Base-by-base conservation (phyloP, 2,329 filamentous ascomycete genomes). In the Hypocrella siamensis region DNA sequence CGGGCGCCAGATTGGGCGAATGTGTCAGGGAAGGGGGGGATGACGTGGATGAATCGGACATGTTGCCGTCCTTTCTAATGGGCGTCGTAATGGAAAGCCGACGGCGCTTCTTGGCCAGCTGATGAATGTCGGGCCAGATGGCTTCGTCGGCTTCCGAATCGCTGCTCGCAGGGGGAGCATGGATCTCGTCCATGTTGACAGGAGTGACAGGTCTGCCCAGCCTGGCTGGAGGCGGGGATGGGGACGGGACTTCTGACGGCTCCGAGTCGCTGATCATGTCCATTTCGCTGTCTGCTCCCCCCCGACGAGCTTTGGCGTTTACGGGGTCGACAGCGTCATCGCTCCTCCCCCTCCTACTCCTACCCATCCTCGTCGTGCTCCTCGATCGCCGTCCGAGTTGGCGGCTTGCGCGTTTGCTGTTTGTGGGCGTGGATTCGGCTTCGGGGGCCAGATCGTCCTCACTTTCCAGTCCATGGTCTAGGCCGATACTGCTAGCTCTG, bases 11-110 rank as follows among this genome's bases (percentile, higher is more conserved):
- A 42, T 77, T 76, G 19, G 74, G 74, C 1, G 74, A 79, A 44
- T 78, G 72, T 4, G 73, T 79, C 4, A 79, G 56, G 0, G 74
- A 77, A 1, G 74, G 74, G 0, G 72, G 74, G 3, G 72, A 77
- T 2, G 74, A 77, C 9, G 70, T 53, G n/a, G n/a, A n/a, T n/a
- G n/a, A n/a, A 28, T 71, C 63, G 1, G 67, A 72, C n/a, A 56
- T 40, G 38, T 59, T 51, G 28, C 35, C 37, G 18, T 58, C 58
- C 17, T 57, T 47, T 6, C 48, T 47, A 14, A 50, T 36, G 6
- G 59, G 57, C 1, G 58, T 60, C 11, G 48, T 49, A 11, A 49
- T 38, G 3, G 57, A 56, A 5, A 44, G 49, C 4, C 53, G 50
- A 9, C 58, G 53, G 17, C 60, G 60, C 31, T 59, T 57, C 41